phyloP scores from a whole-genome alignment of 352 stramenopile genomes.

The Peronospora belbahrii region DNA sequence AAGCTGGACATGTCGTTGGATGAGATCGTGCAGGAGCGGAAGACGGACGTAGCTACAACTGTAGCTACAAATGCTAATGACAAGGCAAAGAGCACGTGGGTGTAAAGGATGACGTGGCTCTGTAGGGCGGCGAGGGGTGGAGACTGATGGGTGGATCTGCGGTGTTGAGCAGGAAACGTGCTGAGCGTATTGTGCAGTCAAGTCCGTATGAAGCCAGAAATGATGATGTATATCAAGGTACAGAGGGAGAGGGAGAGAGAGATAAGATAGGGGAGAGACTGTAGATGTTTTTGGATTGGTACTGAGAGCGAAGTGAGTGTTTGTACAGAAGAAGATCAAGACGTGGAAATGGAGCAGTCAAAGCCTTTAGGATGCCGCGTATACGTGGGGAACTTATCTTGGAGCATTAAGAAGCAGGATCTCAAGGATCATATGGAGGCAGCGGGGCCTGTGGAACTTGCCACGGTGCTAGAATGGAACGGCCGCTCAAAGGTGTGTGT shows the following conservation, averaged over 20 bases:
- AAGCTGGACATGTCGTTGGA: slow-evolving; percentile 70
- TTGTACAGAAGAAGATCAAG: slow-evolving; percentile 10
- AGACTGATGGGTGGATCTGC: slow-evolving; percentile 13
- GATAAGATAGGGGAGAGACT: too few relatives aligned
- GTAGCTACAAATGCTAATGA: slow-evolving; percentile 9
- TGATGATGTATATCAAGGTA: slow-evolving; percentile 17
- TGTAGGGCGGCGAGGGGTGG: slow-evolving; percentile 2
- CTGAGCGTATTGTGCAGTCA: slow-evolving; percentile 48
- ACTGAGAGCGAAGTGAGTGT: neutral
- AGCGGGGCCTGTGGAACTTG: slow-evolving; percentile 58
- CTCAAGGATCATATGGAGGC: slow-evolving; percentile 79
- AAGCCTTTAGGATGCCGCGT: slow-evolving; percentile 36
- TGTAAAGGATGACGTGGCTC: slow-evolving; percentile 18
- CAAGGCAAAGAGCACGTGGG: slow-evolving; percentile 56
- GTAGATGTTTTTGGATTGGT: neutral
- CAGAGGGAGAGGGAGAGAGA: neutral
- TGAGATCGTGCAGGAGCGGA: slow-evolving; percentile 51
- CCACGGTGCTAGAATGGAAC: slow-evolving; percentile 51
- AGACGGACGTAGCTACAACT: slow-evolving; percentile 16
- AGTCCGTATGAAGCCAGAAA: slow-evolving; percentile 41
- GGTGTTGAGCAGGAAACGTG: slow-evolving; percentile 42
- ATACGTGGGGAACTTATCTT: slow-evolving; percentile 85
- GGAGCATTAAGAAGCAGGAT: slow-evolving; percentile 72
- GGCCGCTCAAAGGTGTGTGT: slow-evolving; percentile 67
- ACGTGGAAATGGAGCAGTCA: slow-evolving; percentile 27